Evolutionary conservation across 192 early-diverging fungal genomes (phyloP), one percentile per base, ranked within the genome.

Genomic region (Entomortierella chlamydospora): DNA sequence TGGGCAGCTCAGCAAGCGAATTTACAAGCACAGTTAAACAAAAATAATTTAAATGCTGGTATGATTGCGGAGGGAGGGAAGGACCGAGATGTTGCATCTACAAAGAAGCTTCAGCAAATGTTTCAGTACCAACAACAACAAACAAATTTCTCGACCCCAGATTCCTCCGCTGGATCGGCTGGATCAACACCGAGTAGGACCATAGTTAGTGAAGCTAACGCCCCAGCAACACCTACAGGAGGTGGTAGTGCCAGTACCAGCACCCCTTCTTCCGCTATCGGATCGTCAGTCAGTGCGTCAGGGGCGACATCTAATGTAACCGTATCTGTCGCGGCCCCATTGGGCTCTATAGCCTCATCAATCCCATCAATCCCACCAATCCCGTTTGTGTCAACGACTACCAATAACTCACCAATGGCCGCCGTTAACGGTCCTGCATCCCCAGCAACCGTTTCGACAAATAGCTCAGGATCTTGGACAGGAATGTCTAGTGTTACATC

Each of bases 1-100:
- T 64, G 61, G 61, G 61, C 61, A 37, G 61, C 61, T 9, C 61
- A 64, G 33, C 61, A 64, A 23, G 61, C 61, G 31, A 52, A 33
- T 52, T 30, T 64, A 26, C 61, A 51, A 31, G 49, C 61, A 37
- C 61, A 64, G 22, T 15, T 64, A 4, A 64, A 64, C 49, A 64
- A 64, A 47, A 64, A 64, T 30, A 64, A 64, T 20, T 20, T 64
- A 17, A 64, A 64, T 47, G 61, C 61, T 37, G 61, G 45, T 1
- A 37, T 64, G 61, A 64, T 64, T 37, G 49, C 31, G 3, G 61
- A 39, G 28, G 61, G 61, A 34, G 37, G 9, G 10, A n/a, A n/a
- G n/a, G n/a, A n/a, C n/a, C 30, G 34, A 4, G 61, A 64, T 37
- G 33, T 37, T 47, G 17, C 30, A 17, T 11, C 49, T 3, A 25